Conservation (phyloP, 768 basidiomycete species). For the Termitomyces bulborhizus region DNA sequence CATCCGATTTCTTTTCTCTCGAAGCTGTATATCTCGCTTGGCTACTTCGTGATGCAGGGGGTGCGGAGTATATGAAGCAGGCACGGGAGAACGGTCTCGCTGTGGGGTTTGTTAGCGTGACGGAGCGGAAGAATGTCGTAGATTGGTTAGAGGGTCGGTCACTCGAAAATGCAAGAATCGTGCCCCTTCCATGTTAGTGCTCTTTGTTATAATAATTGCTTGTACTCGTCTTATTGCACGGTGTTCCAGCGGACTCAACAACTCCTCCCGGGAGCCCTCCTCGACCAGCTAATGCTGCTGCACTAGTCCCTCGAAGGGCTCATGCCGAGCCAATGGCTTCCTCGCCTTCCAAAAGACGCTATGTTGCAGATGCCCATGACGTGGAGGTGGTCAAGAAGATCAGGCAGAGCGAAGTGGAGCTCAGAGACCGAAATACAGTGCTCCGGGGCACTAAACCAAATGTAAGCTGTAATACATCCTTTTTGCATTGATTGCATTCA, state of each 20-base stretch:
- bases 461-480: conserved; percentile 35
- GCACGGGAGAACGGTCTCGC: conserved; percentile 69
- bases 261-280: conserved; percentile 41
- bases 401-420: conserved; percentile 66
- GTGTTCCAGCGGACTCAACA: conserved; percentile 37
- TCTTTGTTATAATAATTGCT: not conserved
- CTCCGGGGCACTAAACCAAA: conserved; percentile 80
- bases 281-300: conserved; percentile 17
- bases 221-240: not conserved
- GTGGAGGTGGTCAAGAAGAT: conserved; percentile 86
- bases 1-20: conserved; percentile 68
- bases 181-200: conserved; percentile 37
- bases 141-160: conserved; percentile 75
- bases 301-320: conserved; percentile 22
- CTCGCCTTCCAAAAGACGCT: conserved; percentile 65
- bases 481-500: not conserved
- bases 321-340: conserved; percentile 26
- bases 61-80: conserved; percentile 87
- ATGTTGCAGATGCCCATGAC: conserved; percentile 74
- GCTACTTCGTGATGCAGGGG: conserved; percentile 63
- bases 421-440: conserved; percentile 77
- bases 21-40: conserved; percentile 85
- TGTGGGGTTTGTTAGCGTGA: conserved; percentile 76
- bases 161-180: conserved; percentile 43
- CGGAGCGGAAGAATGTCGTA: conserved; percentile 79